Percentiles rank a stretch among this genome's conserved stretches.
phyloP scores from a whole-genome alignment of 1,139 yeast species.

The Yamadazyma mexicana region DNA sequence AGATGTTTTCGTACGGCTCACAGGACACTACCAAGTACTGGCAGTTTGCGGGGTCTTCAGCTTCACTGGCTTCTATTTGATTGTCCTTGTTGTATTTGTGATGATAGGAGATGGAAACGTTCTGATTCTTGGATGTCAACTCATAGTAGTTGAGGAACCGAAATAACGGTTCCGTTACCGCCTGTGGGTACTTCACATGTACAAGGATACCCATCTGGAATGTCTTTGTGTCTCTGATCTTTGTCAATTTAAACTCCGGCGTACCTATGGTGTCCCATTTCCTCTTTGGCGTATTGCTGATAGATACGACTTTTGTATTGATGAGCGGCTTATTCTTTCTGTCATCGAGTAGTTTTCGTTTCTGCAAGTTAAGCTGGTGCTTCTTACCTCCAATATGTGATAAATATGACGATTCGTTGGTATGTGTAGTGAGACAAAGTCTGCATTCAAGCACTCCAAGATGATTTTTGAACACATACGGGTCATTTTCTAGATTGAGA shows the following conservation, averaged over 20 bases:
- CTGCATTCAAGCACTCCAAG: conserved; percentile 75
- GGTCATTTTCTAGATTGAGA: conserved; percentile 69
- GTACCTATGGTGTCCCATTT: conserved; percentile 64
- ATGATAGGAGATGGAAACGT: conserved; percentile 24
- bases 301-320: conserved; percentile 21
- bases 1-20: conserved; percentile 81
- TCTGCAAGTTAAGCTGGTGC: conserved; percentile 68
- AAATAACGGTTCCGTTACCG: conserved; percentile 56
- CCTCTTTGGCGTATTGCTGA: conserved; percentile 43
- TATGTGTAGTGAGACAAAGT: conserved; percentile 74
- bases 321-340: conserved; percentile 17
- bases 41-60: conserved; percentile 19
- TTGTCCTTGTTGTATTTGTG: conserved; percentile 23
- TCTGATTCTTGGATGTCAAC: conserved; percentile 48
- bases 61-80: conserved; percentile 18
- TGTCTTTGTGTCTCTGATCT: conserved; percentile 61
- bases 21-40: conserved; percentile 78
- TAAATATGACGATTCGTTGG: conserved; percentile 71
- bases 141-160: conserved; percentile 77
- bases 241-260: conserved; percentile 67
- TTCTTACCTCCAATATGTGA: conserved; percentile 79
- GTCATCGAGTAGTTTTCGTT: conserved; percentile 51
- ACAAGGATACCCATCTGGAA: conserved; percentile 62
- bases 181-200: conserved; percentile 55
- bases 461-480: conserved; percentile 74